These are phyloP conservation scores for Peronospora destructor DNA, from an alignment of 352 stramenopile genomes.

Conservation along the genomic window DNA sequence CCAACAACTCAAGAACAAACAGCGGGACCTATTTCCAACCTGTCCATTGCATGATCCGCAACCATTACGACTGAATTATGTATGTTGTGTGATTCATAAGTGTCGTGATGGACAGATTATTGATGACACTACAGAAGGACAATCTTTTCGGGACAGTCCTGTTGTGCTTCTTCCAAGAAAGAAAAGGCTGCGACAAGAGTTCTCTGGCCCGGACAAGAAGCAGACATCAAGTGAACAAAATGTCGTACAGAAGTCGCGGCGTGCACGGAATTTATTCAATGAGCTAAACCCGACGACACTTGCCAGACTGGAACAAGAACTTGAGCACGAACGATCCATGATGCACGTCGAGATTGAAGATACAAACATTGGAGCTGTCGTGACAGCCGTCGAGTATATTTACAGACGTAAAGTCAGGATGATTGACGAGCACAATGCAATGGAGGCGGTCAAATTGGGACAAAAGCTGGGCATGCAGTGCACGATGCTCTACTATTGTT, in stretches of 20 bases:
- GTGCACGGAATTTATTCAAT: conserved; percentile 17
- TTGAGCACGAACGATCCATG: conserved; percentile 9
- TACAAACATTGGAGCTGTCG: conserved; percentile 33
- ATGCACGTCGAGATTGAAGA: conserved; percentile 42
- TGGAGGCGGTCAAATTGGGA: conserved; percentile 36
- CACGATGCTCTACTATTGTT: conserved; percentile 38
- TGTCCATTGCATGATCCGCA: conserved; percentile 15
- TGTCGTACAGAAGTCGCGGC: conserved; percentile 7
- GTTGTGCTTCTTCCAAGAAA: conserved; percentile 8
- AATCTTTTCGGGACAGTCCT: conserved; percentile 2
- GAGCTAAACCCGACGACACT: conserved; percentile 2
- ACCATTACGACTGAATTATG: conserved; percentile 14
- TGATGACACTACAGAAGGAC: conserved; percentile 4
- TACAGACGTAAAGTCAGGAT: conserved; percentile 39
- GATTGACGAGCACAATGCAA: conserved; percentile 25
- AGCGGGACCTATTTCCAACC: background rate
- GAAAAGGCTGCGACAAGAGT: conserved; percentile 18
- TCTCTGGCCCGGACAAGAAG: conserved; percentile 10
- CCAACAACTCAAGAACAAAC: conserved; percentile 2
- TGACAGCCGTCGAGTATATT: conserved; percentile 51
- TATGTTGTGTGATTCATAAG: conserved; percentile 13
- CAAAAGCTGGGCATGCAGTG: conserved; percentile 35
- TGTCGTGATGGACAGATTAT: background rate
- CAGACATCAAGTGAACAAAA: conserved; percentile 3
- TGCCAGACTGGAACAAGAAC: background rate